Base-by-base conservation (phyloP, 2,329 filamentous ascomycete species). In the Pyrenophora graminea region DNA sequence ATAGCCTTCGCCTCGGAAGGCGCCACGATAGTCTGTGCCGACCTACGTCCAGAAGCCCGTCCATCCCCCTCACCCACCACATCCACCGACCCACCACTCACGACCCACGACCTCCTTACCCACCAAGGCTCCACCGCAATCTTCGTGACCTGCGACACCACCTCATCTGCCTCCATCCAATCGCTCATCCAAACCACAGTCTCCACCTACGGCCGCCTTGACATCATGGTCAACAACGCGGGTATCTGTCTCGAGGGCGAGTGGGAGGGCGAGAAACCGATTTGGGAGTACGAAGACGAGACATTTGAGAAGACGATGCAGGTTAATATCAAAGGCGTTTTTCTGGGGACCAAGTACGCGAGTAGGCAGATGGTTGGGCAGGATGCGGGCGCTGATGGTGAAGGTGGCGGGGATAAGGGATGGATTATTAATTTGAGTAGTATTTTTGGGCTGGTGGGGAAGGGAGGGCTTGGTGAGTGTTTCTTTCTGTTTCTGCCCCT, bases 381-480 rank as follows among this genome's bases (percentile, higher is more conserved):
- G 53, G 67, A 75, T 0, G 72, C 70, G 0, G 64, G 70, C 3
- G 19, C 56, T 17, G 67, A 75, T 0, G 72, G 69, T 0, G 64
- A 70, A 3, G 19, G 56, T 17, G 59, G 37, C 23, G 66, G 66
- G 10, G 67, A 72, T 46, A 67, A 81, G 27, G 82, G 82, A 3
- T 72, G 73, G 59, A 85, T 85, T 58, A 73, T 85, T 52, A 85
- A 85, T 59, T 68, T 82, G 2, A 72, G 80, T 0, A 80, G 76
- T 47, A 78, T 84, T 58, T 76, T 76, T 39, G 80, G 80, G 9
- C 42, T 82, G 15, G 51, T 56, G 1, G 63, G 56, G 32, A 51
- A 3, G 45, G 8, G 7, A 3, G 27, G 38, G 6, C 39, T 34
- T 2, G 76, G 78, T 13, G 32, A 50, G 58, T 59, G 19, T n/a